Conservation (phyloP, 352 stramenopile genomes). For the Globisporangium canariense region DNA sequence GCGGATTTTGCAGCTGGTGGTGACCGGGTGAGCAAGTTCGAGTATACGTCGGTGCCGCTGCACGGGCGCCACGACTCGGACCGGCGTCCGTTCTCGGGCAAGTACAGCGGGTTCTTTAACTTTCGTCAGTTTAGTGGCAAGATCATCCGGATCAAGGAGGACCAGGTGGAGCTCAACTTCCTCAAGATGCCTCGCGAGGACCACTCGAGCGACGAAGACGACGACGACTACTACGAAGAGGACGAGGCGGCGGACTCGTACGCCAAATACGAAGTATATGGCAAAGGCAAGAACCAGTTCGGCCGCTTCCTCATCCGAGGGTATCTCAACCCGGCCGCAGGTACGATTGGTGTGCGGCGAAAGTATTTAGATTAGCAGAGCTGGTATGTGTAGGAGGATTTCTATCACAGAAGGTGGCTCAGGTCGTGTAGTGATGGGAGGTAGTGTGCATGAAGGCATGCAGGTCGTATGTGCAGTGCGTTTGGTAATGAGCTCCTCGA, state of each 20-base stretch:
- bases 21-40: conserved; percentile 51
- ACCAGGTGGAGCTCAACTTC: conserved; percentile 66
- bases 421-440: not conserved
- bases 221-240: conserved; percentile 21
- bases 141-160: conserved; percentile 53
- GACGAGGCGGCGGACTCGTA: conserved; percentile 22
- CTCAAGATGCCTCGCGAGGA: conserved; percentile 34
- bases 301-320: conserved; percentile 68
- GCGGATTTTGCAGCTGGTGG: conserved; percentile 37
- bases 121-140: conserved; percentile 65
- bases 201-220: conserved; percentile 14
- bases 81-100: conserved; percentile 55
- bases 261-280: conserved; percentile 55
- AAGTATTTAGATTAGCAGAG: conserved; percentile 45
- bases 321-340: conserved; percentile 44
- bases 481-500: not conserved
- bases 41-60: conserved; percentile 50
- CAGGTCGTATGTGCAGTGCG: not conserved
- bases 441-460: not conserved
- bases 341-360: conserved; percentile 47
- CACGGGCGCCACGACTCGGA: conserved; percentile 33
- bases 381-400: not conserved
- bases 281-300: conserved; percentile 62
- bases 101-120: conserved; percentile 72
- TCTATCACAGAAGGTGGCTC: not conserved